Percentiles rank a stretch among this genome's conserved stretches.
phyloP scores from a whole-genome alignment of 306 rosid genomes.

The Pyrus communis region DNA sequence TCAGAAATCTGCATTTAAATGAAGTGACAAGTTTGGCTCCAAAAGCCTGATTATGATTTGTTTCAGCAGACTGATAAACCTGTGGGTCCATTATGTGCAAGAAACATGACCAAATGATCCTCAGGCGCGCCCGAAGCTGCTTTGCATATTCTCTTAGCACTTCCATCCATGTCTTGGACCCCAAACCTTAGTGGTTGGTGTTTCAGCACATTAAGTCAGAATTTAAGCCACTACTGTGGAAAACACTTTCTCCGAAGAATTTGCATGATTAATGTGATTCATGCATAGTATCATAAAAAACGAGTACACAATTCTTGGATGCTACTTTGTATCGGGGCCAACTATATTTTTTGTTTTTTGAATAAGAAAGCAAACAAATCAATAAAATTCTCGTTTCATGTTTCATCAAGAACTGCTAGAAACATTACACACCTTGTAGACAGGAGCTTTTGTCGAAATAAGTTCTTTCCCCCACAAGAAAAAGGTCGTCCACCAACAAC shows the following conservation, averaged over 20 bases:
- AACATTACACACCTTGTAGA: slow-evolving; percentile 60
- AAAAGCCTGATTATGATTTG: neutral
- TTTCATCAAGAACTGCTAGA: neutral
- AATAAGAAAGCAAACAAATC: neutral
- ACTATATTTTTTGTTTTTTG: too few relatives aligned
- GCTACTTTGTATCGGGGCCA: too few relatives aligned
- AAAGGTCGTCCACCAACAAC: slow-evolving; percentile 92
- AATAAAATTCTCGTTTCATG: neutral
- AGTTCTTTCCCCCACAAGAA: slow-evolving; percentile 60
- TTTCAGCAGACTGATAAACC: slow-evolving; percentile 31
- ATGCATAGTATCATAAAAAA: neutral
- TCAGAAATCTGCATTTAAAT: slow-evolving; percentile 11
- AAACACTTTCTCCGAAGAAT: neutral
- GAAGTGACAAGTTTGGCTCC: neutral
- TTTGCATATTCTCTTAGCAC: slow-evolving; percentile 65
- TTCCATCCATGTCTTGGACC: slow-evolving; percentile 54
- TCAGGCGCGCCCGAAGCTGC: slow-evolving; percentile 58
- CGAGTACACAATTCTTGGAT: neutral
- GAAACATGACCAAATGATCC: slow-evolving; percentile 53
- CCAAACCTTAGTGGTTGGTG: slow-evolving; percentile 31
- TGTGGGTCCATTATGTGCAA: slow-evolving; percentile 88
- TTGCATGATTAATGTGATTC: neutral
- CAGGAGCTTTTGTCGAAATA: slow-evolving; percentile 53
- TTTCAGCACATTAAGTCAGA: neutral
- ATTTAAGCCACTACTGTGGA: neutral